Base-by-base conservation (phyloP, 2,329 filamentous ascomycete genomes). In the Fusarium sp. region DNA sequence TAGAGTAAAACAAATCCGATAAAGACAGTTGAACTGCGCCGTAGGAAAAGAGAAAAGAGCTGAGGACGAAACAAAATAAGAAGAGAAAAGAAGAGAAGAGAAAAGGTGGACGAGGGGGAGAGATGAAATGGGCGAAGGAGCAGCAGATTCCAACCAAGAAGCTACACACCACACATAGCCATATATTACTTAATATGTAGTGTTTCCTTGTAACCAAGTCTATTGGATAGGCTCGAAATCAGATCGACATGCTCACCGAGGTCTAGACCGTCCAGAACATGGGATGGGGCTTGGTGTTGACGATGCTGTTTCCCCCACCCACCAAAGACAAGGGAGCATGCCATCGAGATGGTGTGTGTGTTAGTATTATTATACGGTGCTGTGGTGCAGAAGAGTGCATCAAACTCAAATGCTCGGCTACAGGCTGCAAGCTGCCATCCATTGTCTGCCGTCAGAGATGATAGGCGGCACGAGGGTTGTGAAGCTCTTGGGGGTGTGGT, bases 191-290 rank as follows among this genome's bases (percentile, higher is more conserved):
- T 46, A 39, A 56, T 64, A 64, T 64, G 61, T 64, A 64, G 52
- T 62, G 57, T 62, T 62, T 56, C 45, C 37, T 48, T 19, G n/a
- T 20, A 40, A 55, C 30, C 19, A 45, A 50, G 46, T 46, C 50
- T 30, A 71, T 71, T 72, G 67, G 71, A 41, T 37, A 33, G 39
- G 41, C 41, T 56, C 37, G 40, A 28, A 67, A 67, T 44, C 50
- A 50, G 71, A 73, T 73, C 67, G 71, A 56, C 69, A 70, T 47
- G 54, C 59, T 73, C 65, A 62, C 53, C 57, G 40, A 58, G 65
- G 69, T 71, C 71, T 58, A 73, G 71, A 73, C 71, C 71, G 54
- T 61, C 40, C 35, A 67, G 56, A 64, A 58, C 63, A 55, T 52
- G 58, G 45, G 30, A 30, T 30, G 28, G 48, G 64, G 58, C 58